Conservation (phyloP, 139 green algal species). For the Micractinium sp. region DNA sequence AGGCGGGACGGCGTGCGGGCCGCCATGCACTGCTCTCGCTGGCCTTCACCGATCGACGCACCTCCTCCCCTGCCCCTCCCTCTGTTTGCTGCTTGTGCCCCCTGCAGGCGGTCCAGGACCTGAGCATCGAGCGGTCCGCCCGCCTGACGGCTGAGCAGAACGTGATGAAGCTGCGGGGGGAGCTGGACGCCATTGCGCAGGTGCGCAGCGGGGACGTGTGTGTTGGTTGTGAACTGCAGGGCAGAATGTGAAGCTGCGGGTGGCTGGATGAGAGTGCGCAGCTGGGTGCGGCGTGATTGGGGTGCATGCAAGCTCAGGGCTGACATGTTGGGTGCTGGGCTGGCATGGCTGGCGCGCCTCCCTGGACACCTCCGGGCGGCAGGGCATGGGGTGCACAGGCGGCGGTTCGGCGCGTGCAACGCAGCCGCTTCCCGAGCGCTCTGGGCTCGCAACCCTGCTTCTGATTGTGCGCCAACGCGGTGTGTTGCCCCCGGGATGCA, state of each 20-base stretch:
- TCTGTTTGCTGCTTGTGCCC: background rate
- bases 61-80: background rate
- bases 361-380: too few relatives aligned
- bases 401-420: too few relatives aligned
- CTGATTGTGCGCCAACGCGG: too few relatives aligned
- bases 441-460: background rate
- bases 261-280: background rate
- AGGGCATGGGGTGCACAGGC: too few relatives aligned
- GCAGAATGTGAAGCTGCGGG: background rate
- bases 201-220: background rate
- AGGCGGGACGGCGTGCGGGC: too few relatives aligned
- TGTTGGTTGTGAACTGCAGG: too few relatives aligned
- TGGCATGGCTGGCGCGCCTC: too few relatives aligned
- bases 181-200: slow-evolving; percentile 44
- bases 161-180: slow-evolving; percentile 15
- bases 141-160: slow-evolving; percentile 42
- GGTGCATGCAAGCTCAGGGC: too few relatives aligned
- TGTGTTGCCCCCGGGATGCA: too few relatives aligned
- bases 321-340: too few relatives aligned
- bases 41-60: too few relatives aligned
- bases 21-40: too few relatives aligned
- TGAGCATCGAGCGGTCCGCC: slow-evolving; percentile 48
- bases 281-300: background rate
- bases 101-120: slow-evolving; percentile 5
- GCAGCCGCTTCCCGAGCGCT: background rate